A percentile compares a stretch with the other conserved stretches of the same genome.
Conservation (phyloP, 345 rosid species). For the Psidium guajava region DNA sequence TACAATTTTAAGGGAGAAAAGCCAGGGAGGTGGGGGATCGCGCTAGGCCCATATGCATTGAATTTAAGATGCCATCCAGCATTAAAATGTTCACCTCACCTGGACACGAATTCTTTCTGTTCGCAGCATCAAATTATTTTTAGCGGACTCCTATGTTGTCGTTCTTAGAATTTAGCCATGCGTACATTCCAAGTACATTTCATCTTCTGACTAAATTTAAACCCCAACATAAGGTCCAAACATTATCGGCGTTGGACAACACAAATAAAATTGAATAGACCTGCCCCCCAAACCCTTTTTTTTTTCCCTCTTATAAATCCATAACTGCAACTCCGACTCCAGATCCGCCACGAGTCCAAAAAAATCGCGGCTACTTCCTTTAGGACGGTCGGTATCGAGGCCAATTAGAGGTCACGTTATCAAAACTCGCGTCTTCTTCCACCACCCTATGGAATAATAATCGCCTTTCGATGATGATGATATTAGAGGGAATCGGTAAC, state of each 20-base stretch:
- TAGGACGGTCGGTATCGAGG: too few relatives aligned
- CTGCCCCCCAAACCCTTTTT: too few relatives aligned
- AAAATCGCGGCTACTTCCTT: background rate
- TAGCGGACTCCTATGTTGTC: too few relatives aligned
- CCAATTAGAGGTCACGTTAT: background rate
- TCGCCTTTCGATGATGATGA: background rate
- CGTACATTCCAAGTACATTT: background rate
- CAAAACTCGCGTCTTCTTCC: fast-evolving
- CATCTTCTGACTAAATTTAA: background rate
- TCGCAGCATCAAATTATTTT: too few relatives aligned
- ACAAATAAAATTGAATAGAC: background rate
- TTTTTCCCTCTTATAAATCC: background rate
- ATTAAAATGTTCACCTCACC: background rate
- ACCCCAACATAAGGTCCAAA: background rate
- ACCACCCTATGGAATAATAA: background rate
- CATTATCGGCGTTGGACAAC: background rate
- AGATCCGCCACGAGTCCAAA: fast-evolving
- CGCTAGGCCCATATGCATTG: background rate
- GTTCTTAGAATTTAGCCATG: too few relatives aligned
- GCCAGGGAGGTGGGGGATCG: background rate
- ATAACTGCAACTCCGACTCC: background rate
- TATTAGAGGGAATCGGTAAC: background rate
- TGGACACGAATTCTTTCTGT: too few relatives aligned
- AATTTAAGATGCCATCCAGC: background rate
- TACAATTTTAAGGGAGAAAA: background rate